Evolutionary conservation across 1,139 yeast species (phyloP).

Genomic region (Geotrichum carabidarum): DNA sequence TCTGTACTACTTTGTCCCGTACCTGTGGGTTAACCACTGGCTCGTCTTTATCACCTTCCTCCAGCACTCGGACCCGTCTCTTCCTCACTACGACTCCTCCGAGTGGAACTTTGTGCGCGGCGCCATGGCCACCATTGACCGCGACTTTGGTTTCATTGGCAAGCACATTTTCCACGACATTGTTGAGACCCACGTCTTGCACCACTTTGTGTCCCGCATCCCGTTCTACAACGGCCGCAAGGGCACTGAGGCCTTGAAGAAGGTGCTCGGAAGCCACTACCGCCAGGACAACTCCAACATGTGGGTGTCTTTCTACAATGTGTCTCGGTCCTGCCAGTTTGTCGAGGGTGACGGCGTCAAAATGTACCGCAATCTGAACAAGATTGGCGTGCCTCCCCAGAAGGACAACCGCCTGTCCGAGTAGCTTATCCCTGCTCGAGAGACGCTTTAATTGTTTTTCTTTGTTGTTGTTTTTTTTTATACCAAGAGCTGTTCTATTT

Average conservation of each 20-base stretch:
- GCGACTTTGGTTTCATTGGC: slow-evolving; percentile 79
- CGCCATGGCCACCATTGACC: slow-evolving; percentile 82
- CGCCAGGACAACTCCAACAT: slow-evolving; percentile 62
- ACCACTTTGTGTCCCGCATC: slow-evolving; percentile 77
- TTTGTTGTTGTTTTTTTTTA: slow-evolving; percentile 12
- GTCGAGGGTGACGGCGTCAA: slow-evolving; percentile 78
- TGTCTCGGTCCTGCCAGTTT: slow-evolving; percentile 69
- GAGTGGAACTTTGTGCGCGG: slow-evolving; percentile 88
- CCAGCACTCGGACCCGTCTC: slow-evolving; percentile 75
- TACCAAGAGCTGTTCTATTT: background rate
- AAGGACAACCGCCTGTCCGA: slow-evolving; percentile 17
- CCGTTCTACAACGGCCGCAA: slow-evolving; percentile 83
- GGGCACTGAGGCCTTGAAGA: slow-evolving; percentile 70
- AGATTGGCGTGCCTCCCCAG: slow-evolving; percentile 42
- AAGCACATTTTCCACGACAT: slow-evolving; percentile 79
- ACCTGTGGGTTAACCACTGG: slow-evolving; percentile 84
- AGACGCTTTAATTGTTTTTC: background rate
- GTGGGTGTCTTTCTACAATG: slow-evolving; percentile 68
- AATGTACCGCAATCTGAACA: slow-evolving; percentile 73
- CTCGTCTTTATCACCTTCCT: slow-evolving; percentile 77
- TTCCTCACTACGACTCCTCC: slow-evolving; percentile 70
- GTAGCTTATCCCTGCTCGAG: too few relatives aligned
- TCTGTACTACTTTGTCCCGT: slow-evolving; percentile 73
- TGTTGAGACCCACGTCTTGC: slow-evolving; percentile 84
- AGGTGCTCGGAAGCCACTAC: slow-evolving; percentile 80